Evolutionary conservation across 495 filamentous ascomycete genomes (phyloP), one percentile per base, ranked within the genome.

Genomic region (Lophiostoma macrostomum): DNA sequence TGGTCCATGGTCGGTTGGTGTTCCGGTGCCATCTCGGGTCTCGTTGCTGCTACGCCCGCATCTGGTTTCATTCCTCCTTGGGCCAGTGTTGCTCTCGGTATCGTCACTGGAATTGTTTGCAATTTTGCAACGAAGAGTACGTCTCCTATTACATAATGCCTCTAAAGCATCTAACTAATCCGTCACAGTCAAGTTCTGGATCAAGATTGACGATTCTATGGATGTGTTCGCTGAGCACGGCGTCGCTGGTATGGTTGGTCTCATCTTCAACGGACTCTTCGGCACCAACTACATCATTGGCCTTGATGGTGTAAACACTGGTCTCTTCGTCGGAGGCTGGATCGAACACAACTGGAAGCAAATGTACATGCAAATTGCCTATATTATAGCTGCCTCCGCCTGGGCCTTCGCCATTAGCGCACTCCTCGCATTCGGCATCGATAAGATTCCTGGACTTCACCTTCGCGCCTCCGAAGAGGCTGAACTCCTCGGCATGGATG

Each of bases 1-100:
- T 97, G 93, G 93, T 96, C 91, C 1, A 95, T 97, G 79, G 93
- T 98, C 63, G 93, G 93, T 46, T 96, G 93, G 87, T 98, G 93
- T 72, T 98, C 93, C 20, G 93, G 93, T 38, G 83, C 85, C 59
- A 67, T 66, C 45, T 70, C 64, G 53, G 58, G 66, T 38, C 56
- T 68, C 12, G 93, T 98, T 52, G 64, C 60, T 42, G 57, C 58
- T 12, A 64, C 64, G 34, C 63, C 68, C 35, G 64, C 67, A 14
- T 69, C 63, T 55, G 64, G 65, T 60, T 68, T 81, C 72, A 87
- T 97, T 66, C 80, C 88, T 25, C 90, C 93, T 10, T 96, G 93
- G 86, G 91, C 83, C 14, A 87, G 85, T 60, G 81, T 97, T 58
- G 71, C 91, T 53, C 79, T 96, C 30, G 93, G 94, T 42, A 74